Base-by-base conservation (phyloP, 352 stramenopile genomes). In the Pythium plurisporium region DNA sequence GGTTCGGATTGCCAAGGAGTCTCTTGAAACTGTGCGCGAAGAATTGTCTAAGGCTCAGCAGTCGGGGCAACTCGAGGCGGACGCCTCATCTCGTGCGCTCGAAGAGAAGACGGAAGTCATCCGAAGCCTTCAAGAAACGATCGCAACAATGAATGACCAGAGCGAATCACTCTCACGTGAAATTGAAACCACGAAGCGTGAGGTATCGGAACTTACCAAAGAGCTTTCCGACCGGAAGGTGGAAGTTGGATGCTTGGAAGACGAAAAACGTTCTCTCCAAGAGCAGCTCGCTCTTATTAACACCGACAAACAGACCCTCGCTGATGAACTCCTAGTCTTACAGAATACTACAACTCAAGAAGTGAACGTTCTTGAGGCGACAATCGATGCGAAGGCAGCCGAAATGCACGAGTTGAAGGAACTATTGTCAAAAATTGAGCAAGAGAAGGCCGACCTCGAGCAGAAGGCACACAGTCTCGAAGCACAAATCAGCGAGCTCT, bases 401-500 rank as follows among this genome's bases (percentile, higher is more conserved):
- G 76, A 88, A 54, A 66, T 88, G 14, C 69, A 87, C 49, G 66
- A 69, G 12, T 61, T 84, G 37, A 86, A 82, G 44, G 65, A 79
- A 22, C 64, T 73, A n/a, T 63, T 86, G 31, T 65, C 52, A 10
- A 66, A 54, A 20, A 9, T 26, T 19, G 25, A 22, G 5, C 14
- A 43, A 26, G 33, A 52, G 9, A 64, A 57, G 17, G 19, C 41
- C 17, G 11, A 22, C 0, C 64, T 79, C 14, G 62, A 79, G 23
- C 66, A 81, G 23, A 66, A 65, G 37, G 58, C 70, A 2, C 64
- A 66, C 23, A 3, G 25, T 9, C 15, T 66, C 12, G 31, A 59
- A 12, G 38, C 23, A 19, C 30, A 65, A 10, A 2, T 60, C 1
- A 20, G 55, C 2, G 40, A 59, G n/a, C 37, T 37, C 15, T 17